Percentiles rank a stretch among this genome's conserved stretches.
phyloP scores from a whole-genome alignment of 208 protist genomes.

The Blastocrithidia nonstop region DNA sequence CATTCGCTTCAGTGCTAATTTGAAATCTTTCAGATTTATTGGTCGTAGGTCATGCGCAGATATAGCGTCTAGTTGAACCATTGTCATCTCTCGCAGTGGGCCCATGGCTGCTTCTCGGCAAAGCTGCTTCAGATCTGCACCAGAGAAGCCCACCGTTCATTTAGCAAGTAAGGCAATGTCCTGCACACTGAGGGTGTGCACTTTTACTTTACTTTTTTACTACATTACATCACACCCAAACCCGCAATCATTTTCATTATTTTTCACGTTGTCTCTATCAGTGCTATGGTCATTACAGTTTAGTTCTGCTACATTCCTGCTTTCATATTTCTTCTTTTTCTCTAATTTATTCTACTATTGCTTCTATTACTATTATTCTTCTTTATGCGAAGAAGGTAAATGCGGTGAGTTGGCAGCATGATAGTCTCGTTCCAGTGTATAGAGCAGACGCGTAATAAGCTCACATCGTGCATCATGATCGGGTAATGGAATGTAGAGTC shows the following conservation, averaged over 20 bases:
- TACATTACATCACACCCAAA: no score
- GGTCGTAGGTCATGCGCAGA: slow-evolving; percentile 30
- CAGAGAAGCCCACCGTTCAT: slow-evolving; percentile 56
- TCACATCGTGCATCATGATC: slow-evolving; percentile 31
- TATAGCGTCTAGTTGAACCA: slow-evolving; percentile 27
- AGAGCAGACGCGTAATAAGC: slow-evolving; percentile 44
- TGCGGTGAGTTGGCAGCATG: background rate
- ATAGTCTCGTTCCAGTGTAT: slow-evolving; percentile 9
- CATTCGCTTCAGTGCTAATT: slow-evolving; percentile 46
- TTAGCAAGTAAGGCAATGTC: slow-evolving; percentile 24
- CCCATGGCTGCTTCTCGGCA: slow-evolving; percentile 68
- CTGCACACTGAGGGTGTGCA: slow-evolving; percentile 18
- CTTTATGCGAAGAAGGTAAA: no score
- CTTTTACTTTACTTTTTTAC: no score
- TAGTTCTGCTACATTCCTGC: background rate
- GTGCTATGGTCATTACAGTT: background rate
- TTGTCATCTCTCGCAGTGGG: slow-evolving; percentile 47
- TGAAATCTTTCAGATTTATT: slow-evolving; percentile 54
- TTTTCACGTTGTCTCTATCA: no score
- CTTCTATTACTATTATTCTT: background rate
- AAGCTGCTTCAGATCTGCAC: slow-evolving; percentile 59
- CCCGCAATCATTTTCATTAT: no score
- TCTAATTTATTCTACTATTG: background rate
- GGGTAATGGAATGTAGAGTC: slow-evolving; percentile 84
- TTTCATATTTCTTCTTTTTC: background rate